Base-by-base conservation (phyloP, 2,329 filamentous ascomycete genomes). In the Cladosporium colombiae region DNA sequence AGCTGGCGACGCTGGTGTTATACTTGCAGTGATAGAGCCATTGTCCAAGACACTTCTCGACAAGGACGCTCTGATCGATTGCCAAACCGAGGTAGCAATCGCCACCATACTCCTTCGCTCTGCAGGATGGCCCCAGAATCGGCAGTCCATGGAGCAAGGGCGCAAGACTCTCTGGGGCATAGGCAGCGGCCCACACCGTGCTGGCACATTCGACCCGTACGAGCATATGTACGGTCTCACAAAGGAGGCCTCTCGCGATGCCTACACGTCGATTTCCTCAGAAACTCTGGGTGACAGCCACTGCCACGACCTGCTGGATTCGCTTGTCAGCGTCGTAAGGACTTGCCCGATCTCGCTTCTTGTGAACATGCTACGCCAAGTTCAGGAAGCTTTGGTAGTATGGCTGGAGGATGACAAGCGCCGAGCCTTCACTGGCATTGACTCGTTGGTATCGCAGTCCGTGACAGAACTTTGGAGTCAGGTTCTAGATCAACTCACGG, bases 161-260 rank as follows among this genome's bases (percentile, higher is more conserved):
- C 83, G 86, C 59, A 85, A 86, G 59, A 83, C 83, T n/a, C 79
- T 93, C 0, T 92, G 89, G 89, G 87, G 87, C 3, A 84, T 83
- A 1, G 77, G 75, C 46, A 67, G 78, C 7, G 74, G 75, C 25
- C 66, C 73, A 10, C 74, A 73, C 62, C 76, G 78, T 59, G 73
- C 73, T 21, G 50, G 72, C 5, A 74, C 77, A 14, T 79, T 82
- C 62, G 79, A 93, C 71, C 86, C 89, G 0, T 91, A 89, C 69
- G 84, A 88, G 62, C 81, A 86, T 62, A 77, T 96, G 0, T 91
- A 93, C 72, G 83, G 82, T 52, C 82, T 89, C 16, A 78, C 87
- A 53, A 82, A 81, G 64, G 75, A 79, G 16, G 78, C 85, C 0
- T 78, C 94, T 52, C 76, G 78, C 11, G 77, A 77, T 3, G 78